Percentiles rank a stretch among this genome's conserved stretches.
These are phyloP conservation scores for Microbotryum violaceum DNA, from an alignment of 1,284 basidiomycete species.

Conservation along the genomic window DNA sequence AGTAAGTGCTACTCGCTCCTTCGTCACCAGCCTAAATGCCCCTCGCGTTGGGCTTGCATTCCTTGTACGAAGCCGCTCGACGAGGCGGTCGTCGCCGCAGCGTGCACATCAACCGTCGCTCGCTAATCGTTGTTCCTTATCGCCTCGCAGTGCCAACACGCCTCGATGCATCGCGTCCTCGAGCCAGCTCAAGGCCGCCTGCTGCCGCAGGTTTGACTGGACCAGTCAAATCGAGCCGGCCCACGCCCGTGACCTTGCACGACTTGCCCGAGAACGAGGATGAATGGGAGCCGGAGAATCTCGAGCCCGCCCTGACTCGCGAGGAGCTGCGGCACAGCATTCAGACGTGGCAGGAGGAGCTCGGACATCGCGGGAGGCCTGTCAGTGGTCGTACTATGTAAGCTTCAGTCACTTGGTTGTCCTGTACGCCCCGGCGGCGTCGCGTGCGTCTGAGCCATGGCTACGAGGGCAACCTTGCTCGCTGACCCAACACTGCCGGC, in stretches of 20 bases:
- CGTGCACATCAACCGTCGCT: background rate
- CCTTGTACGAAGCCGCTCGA: too few species aligned
- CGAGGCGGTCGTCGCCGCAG: too few species aligned
- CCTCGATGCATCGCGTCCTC: constrained; percentile 5
- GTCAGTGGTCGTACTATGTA: constrained; percentile 31
- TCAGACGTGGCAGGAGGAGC: constrained; percentile 27
- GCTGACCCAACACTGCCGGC: background rate
- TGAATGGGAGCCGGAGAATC: constrained; percentile 26
- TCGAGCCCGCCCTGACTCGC: constrained; percentile 18
- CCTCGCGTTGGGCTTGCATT: too few species aligned
- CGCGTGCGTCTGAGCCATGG: too few species aligned
- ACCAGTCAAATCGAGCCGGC: constrained; percentile 11
- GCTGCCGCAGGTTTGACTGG: background rate
- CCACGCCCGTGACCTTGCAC: constrained; percentile 15
- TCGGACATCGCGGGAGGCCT: constrained; percentile 17
- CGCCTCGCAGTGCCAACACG: constrained; percentile 3
- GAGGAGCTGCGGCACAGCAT: constrained; percentile 25
- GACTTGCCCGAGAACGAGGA: constrained; percentile 16
- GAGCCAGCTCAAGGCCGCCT: constrained; percentile 18
- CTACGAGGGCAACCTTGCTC: background rate
- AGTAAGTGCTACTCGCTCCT: too few species aligned
- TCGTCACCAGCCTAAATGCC: too few species aligned
- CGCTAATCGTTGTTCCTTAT: background rate
- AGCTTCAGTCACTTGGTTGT: background rate
- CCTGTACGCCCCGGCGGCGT: too few species aligned